Evolutionary conservation across 192 early-diverging fungal genomes (phyloP), one percentile per base, ranked within the genome.

Genomic region (Umbelopsis isabellina): DNA sequence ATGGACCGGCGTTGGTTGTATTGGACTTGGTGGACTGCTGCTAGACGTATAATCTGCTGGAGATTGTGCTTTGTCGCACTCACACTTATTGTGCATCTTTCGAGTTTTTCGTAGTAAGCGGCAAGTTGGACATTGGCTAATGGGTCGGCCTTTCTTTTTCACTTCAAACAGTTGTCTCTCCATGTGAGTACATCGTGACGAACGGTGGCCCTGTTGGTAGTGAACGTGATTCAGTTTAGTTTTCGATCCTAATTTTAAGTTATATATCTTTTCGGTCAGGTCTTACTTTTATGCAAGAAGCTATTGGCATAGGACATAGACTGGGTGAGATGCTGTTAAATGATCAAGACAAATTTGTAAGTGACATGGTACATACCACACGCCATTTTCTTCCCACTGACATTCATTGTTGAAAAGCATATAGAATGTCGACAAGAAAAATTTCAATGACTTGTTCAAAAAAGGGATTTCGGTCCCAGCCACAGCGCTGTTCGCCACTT

Each of bases 131-230:
- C 90, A 92, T 65, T 92, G 89, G 13, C 88, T 87, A 35, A 85
- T 78, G 1, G 90, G 90, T 16, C 90, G 84, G 10, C 90, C 90
- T 72, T 92, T 92, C 77, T 83, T 88, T 30, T 86, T 76, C n/a
- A 92, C 85, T 58, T 86, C 84, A 37, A 84, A 80, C 33, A 92
- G 76, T 50, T 82, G 75, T 46, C 90, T 84, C 58, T 86, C 83
- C 8, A 74, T 67, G 78, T 71, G 78, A 52, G 52, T 65, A 58
- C 78, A 79, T 13, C 61, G 49, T 46, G 78, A 71, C 5, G 78
- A 79, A 5, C 78, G 69, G 47, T 79, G 78, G 35, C 78, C 78
- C 78, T 79, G 55, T 25, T 16, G 20, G 20, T 45, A 30, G 23
- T 25, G 11, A 12, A 27, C 7, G 30, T 25, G 6, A 55, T 16